Base-by-base conservation (phyloP, 495 filamentous ascomycete species). In the Viridothelium virens region DNA sequence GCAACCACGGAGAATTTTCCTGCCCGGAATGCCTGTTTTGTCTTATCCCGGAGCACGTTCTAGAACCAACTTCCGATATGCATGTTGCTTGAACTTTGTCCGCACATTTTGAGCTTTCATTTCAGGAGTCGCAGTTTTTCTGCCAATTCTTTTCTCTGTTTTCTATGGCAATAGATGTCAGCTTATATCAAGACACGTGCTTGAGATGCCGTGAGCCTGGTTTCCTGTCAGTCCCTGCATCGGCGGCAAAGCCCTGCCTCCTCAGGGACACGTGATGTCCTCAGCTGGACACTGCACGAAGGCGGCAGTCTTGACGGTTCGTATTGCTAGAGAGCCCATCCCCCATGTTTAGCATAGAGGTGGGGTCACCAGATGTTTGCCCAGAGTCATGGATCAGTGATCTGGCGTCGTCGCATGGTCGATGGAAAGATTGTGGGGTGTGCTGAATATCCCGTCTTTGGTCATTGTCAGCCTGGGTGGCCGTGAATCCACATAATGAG, bases 291-390 rank as follows among this genome's bases (percentile, higher is more conserved):
- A 18, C 11, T 31, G 1, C 48, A 14, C 25, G 48, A 53, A 5
- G 48, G 48, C 48, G 5, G 25, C 16, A 11, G 14, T 18, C 25
- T 18, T 53, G 48, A 53, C 48, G 14, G 48, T 11, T 18, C n/a
- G 48, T 11, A 5, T 14, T 18, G 48, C 14, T 5, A 18, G 53
- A 59, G 36, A 18, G 31, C 53, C 53, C 5, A 59, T 18, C 53
- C 33, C 18, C 6, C 7, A 7, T 36, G 6, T 18, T 6, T 14
- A 59, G 14, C 14, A 9, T 7, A 3, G 1, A 59, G 18, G 18
- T 18, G 31, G 7, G 53, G 53, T 59, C 53, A 59, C 53, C 53
- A 59, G 53, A 59, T 59, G 31, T 36, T 59, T 59, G 53, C 48
- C 16, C 16, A 53, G 18, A 16, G 48, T n/a, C 48, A 53, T 9